Evolutionary conservation across 1,284 basidiomycete species (phyloP).

Genomic region (Ceratobasidium sp.): DNA sequence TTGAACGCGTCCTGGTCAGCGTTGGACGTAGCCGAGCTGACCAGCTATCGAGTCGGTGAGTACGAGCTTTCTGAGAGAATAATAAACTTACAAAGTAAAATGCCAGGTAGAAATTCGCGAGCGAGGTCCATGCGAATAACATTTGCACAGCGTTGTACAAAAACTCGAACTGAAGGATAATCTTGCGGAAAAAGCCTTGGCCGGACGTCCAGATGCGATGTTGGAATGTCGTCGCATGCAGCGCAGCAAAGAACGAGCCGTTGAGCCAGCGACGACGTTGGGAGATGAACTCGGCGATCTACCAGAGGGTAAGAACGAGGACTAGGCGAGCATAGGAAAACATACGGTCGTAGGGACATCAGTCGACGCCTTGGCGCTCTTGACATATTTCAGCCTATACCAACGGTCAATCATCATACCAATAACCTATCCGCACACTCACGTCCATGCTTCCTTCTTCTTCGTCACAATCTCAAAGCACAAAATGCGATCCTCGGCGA

Average conservation of each 20-base stretch:
- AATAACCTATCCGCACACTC: constrained; percentile 48
- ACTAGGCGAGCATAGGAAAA: not conserved
- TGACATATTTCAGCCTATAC: constrained; percentile 82
- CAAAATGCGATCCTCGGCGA: constrained; percentile 92
- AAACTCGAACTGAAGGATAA: constrained; percentile 81
- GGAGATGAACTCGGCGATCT: constrained; percentile 87
- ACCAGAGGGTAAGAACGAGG: constrained; percentile 27
- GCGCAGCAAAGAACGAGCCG: constrained; percentile 83
- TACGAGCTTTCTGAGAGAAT: constrained; percentile 39
- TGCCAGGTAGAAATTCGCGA: constrained; percentile 83
- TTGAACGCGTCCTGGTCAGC: constrained; percentile 75
- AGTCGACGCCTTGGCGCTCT: constrained; percentile 87
- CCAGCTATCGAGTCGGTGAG: constrained; percentile 56
- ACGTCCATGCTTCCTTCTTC: constrained; percentile 81
- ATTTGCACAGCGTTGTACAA: constrained; percentile 72
- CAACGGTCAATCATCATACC: constrained; percentile 22
- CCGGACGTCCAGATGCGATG: constrained; percentile 90
- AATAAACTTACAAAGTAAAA: constrained; percentile 74
- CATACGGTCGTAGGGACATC: constrained; percentile 80
- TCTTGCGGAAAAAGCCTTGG: constrained; percentile 84
- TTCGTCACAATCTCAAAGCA: constrained; percentile 99
- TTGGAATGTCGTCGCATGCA: constrained; percentile 85
- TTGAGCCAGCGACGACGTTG: constrained; percentile 92
- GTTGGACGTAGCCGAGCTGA: constrained; percentile 72
- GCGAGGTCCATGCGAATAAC: constrained; percentile 81